Percentiles rank a stretch among this genome's conserved stretches.
These are phyloP conservation scores for Rosellinia necatrix DNA, from an alignment of 2,329 filamentous ascomycete species.

Conservation along the genomic window DNA sequence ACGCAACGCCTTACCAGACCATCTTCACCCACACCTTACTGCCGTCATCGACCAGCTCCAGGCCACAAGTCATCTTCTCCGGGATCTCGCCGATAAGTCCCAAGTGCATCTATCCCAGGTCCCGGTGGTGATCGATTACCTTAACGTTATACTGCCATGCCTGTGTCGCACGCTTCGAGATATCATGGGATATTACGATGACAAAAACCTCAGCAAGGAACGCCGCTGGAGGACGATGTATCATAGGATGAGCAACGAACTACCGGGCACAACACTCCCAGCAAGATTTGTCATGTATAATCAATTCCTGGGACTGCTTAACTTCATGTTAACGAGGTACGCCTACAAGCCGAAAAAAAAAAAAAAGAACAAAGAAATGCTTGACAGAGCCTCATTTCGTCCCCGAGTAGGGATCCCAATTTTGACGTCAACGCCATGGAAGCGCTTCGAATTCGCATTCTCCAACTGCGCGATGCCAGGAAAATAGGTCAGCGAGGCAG, in stretches of 20 bases:
- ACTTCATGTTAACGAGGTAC: conserved; percentile 58
- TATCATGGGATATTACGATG: conserved; percentile 57
- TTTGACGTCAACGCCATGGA: conserved; percentile 63
- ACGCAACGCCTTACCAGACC: conserved; percentile 49
- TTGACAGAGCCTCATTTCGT: conserved; percentile 16
- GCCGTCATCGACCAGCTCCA: conserved; percentile 54
- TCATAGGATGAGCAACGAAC: conserved; percentile 58
- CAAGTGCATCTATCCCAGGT: conserved; percentile 56
- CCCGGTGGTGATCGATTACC: conserved; percentile 57
- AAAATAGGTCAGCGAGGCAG: conserved; percentile 52
- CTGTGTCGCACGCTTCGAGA: conserved; percentile 57
- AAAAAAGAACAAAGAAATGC: too few relatives aligned
- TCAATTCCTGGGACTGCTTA: conserved; percentile 55
- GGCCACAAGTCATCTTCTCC: conserved; percentile 50
- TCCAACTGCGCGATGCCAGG: conserved; percentile 57
- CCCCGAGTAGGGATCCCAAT: conserved; percentile 48
- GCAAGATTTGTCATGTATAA: conserved; percentile 62
- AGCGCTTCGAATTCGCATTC: conserved; percentile 51
- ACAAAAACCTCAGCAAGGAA: conserved; percentile 52
- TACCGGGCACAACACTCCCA: conserved; percentile 54
- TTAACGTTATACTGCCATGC: conserved; percentile 61
- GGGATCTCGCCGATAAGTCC: conserved; percentile 59
- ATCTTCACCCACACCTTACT: conserved; percentile 52
- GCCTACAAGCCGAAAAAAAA: too few relatives aligned
- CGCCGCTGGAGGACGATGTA: conserved; percentile 64